Base-by-base conservation (phyloP, 2,329 filamentous ascomycete genomes). In the Microascus cirrosus region DNA sequence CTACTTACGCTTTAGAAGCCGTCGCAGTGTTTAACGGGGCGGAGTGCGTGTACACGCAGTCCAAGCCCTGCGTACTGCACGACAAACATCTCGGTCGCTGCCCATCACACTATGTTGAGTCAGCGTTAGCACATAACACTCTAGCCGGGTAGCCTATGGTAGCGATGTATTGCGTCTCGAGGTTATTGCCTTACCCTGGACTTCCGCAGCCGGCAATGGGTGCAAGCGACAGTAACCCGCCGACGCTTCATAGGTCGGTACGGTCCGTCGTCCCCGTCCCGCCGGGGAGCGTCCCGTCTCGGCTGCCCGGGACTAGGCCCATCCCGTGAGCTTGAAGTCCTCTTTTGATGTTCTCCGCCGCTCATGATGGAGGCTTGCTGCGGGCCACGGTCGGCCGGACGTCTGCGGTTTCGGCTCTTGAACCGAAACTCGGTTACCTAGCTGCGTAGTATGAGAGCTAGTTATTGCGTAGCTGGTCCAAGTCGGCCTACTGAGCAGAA, bases 11-110 rank as follows among this genome's bases (percentile, higher is more conserved):
- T 15, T 42, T 55, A 10, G 54, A 55, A 12, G 54, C 54, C 20
- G 54, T 42, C 8, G 54, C 54, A n/a, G 54, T 55, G 25, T 45
- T 55, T 22, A 55, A 55, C 11, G 54, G 54, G n/a, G 34, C 54
- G n/a, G 54, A 45, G 25, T 55, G 54, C 6, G 54, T 42, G 36
- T 55, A 55, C 12, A 28, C 34, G 36, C 54, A 55, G 18, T 55
- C 54, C 11, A 42, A 25, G 18, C 25, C 54, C 12, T 55, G 35
- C 22, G 54, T 25, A 15, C 35, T 24, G n/a, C 54, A 55, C 6
- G 54, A 11, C 22, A 36, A 55, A 22, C 54, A 55, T 22, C 42
- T 55, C 7, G 54, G 54, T 15, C 54, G 25, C 54, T 42, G 35
- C 15, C 54, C 54, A 39, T 55, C 54, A 28, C 54, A 55, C 54